Conservation (phyloP, 2,329 filamentous ascomycete genomes). For the Colletotrichum sp. region DNA sequence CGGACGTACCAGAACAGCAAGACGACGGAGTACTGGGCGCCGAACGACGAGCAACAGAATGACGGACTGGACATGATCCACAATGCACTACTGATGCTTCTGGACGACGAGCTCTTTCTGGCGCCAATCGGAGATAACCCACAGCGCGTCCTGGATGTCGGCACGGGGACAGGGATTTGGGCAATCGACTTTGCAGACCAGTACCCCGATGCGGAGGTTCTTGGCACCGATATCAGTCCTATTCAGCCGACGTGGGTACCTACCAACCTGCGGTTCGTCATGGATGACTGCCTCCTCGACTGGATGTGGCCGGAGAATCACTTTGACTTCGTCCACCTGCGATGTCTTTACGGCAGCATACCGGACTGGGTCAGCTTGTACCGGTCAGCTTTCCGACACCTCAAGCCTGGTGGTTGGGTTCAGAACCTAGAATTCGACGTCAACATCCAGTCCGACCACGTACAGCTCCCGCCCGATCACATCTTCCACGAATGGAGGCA, state of each 20-base stretch:
- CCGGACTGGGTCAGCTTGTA: conserved; percentile 59
- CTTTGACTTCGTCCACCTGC: conserved; percentile 66
- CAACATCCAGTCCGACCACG: conserved; percentile 30
- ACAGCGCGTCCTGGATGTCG: conserved; percentile 32
- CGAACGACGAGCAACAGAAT: conserved; percentile 28
- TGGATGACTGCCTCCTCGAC: conserved; percentile 60
- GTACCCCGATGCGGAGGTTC: conserved; percentile 47
- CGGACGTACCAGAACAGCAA: conserved; percentile 34
- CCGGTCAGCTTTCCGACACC: conserved; percentile 47
- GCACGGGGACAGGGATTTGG: conserved; percentile 62
- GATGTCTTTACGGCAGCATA: conserved; percentile 59
- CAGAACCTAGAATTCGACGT: conserved; percentile 29
- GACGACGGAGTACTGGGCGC: conserved; percentile 29
- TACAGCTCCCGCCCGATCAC: conserved; percentile 22
- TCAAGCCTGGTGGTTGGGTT: conserved; percentile 56
- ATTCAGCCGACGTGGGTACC: conserved; percentile 63
- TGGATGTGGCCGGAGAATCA: conserved; percentile 50
- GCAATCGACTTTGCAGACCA: conserved; percentile 53
- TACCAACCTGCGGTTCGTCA: conserved; percentile 61
- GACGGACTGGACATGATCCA: conserved; percentile 18
- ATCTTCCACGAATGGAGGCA: conserved; percentile 30
- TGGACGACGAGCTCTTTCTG: conserved; percentile 39
- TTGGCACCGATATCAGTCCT: conserved; percentile 61
- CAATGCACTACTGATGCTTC: conserved; percentile 26
- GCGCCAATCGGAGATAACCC: conserved; percentile 38